Evolutionary conservation across 2,329 filamentous ascomycete genomes (phyloP), one percentile per base, ranked within the genome.

Genomic region (Sordariomycetes sp.): DNA sequence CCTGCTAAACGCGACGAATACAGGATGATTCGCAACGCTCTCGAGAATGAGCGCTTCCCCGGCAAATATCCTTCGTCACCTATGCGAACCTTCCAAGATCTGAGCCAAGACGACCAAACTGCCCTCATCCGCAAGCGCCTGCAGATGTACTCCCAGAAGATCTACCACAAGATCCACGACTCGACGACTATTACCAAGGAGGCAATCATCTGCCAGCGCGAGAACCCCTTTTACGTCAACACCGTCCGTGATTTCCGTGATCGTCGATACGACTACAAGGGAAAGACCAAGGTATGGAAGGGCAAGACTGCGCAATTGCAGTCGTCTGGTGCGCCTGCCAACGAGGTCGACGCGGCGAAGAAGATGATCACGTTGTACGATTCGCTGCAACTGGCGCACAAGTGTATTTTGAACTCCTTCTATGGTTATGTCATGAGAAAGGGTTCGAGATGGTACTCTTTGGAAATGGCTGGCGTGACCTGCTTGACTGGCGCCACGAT

Each of bases 391-490:
- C 68, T 98, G 48, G 92, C 92, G 0, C 92, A 98, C 67, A 98
- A 98, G 57, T 92, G 98, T 63, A 98, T 98, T 70, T 58, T 98
- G 36, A 98, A 98, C 66, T 94, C 87, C 36, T 98, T 98, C 66
- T 98, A 98, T 47, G 92, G 92, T 42, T 98, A 98, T 54, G 92
- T 96, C 55, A 98, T 98, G 92, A 75, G 92, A 64, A 98, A 98
- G 56, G 92, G 92, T 21, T 98, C 92, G 24, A 79, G 92, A 36
- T 98, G 92, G 92, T 98, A 98, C 55, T 98, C 92, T 14, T 81
- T 98, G 74, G 92, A 98, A 55, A 98, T 98, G 92, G 92, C 93
- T 12, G 92, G 92, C 47, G 92, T 98, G 5, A 98, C 92, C 27
- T 98, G 92, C 63, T 66, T 98, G 55, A 98, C 92, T 2, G 92